Evolutionary conservation across 2,329 filamentous ascomycete genomes (phyloP).

Genomic region (Lithohypha guttulata): DNA sequence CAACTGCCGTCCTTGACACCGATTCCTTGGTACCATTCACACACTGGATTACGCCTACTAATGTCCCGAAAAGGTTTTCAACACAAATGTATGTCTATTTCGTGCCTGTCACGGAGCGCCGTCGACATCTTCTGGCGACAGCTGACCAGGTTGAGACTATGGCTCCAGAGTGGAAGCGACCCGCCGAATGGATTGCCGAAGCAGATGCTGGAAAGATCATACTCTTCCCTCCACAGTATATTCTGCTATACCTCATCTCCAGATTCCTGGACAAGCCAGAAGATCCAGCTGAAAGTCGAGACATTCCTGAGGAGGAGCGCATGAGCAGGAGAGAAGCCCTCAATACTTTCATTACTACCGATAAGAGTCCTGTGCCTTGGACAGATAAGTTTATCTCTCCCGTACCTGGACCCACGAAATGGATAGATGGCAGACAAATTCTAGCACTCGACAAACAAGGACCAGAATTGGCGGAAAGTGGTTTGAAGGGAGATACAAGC

Average conservation of each 20-base stretch:
- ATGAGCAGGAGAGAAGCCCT: constrained; percentile 35
- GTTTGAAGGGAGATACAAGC: constrained; percentile 41
- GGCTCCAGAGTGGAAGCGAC: constrained; percentile 64
- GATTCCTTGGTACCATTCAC: constrained; percentile 68
- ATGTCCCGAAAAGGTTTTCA: constrained; percentile 65
- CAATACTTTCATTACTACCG: constrained; percentile 37
- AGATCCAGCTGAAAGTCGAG: constrained; percentile 13
- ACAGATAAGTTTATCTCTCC: constrained; percentile 39
- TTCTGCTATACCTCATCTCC: constrained; percentile 44
- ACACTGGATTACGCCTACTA: constrained; percentile 67
- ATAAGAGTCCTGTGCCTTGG: constrained; percentile 32
- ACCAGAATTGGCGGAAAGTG: constrained; percentile 39
- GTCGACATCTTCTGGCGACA: constrained; percentile 44
- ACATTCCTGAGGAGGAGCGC: constrained; percentile 8
- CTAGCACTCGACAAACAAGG: constrained; percentile 46
- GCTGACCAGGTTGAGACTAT: constrained; percentile 63
- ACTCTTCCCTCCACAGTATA: constrained; percentile 79
- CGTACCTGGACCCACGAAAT: constrained; percentile 26
- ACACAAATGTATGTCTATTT: constrained; percentile 93
- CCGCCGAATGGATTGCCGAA: constrained; percentile 56
- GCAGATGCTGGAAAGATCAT: constrained; percentile 59
- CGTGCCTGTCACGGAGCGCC: constrained; percentile 25
- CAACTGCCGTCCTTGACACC: constrained; percentile 43
- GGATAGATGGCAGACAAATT: constrained; percentile 39
- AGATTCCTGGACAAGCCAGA: constrained; percentile 37